Base-by-base conservation (phyloP, 1,284 basidiomycete species). In the Schizophyllum commune region DNA sequence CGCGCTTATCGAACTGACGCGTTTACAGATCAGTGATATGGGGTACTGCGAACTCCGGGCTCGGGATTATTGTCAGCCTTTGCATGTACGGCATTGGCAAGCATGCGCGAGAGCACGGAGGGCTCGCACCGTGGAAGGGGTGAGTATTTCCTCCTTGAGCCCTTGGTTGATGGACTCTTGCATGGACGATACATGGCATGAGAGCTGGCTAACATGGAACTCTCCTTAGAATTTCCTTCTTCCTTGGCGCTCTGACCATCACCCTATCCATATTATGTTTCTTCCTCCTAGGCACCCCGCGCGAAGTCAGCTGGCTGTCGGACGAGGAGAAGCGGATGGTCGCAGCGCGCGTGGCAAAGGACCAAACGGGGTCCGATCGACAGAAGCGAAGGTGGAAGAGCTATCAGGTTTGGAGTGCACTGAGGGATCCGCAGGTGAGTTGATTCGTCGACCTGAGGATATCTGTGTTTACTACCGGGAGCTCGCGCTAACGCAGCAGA, bases 291-390 rank as follows among this genome's bases (percentile, higher is more conserved):
- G 64, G 64, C 5, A 66, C 60, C 13, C 64, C 65, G 1, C 62
- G 59, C n/a, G 65, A 66, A 58, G 65, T 66, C 5, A 58, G 61
- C 20, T 66, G 65, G 65, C 53, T 66, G 39, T 63, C 56, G 17
- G 55, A 32, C 11, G 62, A 65, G 56, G 62, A 66, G 20, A 65
- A 64, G 52, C 55, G 61, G 27, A 59, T 59, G 51, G 58, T 47
- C 13, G 39, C 39, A 47, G 9, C 39, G 2, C 39, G 39, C 17
- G 39, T 47, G 9, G 39, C 39, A 8, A 11, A 17, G 9, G 39
- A 47, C 39, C 39, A 47, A 17, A 47, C 39, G 39, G 39, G 39
- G 9, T 47, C 39, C 39, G 39, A 47, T 17, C 39, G 39, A 3
- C 39, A 17, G 39, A 47, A 47, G 17, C 17, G 39, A 8, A 62